Evolutionary conservation across 257 asterid species (phyloP).

Genomic region (Solanum dulcamara): DNA sequence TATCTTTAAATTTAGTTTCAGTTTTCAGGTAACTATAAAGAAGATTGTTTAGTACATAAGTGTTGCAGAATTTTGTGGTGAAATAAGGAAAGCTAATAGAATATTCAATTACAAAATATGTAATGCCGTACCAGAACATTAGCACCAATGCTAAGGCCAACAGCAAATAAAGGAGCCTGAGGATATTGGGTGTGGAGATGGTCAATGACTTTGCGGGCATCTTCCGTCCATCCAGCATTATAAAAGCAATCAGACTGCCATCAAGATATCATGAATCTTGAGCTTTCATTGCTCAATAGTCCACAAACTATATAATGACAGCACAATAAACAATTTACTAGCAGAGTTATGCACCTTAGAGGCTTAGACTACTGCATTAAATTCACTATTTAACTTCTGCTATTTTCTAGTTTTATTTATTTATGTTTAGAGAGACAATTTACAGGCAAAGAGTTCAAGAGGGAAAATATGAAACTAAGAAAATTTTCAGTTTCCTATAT

Average conservation of each 20-base stretch:
- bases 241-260: conserved; percentile 82
- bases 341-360: background rate
- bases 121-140: conserved; percentile 58
- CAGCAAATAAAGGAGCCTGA: conserved; percentile 63
- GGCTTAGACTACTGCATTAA: background rate
- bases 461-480: background rate
- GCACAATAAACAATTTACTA: background rate
- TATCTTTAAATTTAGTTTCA: background rate
- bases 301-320: background rate
- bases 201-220: conserved; percentile 56
- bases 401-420: background rate
- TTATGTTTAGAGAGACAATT: background rate
- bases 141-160: conserved; percentile 95
- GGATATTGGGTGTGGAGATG: conserved; percentile 54
- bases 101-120: background rate
- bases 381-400: background rate
- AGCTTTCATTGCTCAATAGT: background rate
- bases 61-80: background rate
- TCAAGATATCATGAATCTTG: background rate
- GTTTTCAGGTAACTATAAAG: background rate
- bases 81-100: background rate
- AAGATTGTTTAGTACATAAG: background rate
- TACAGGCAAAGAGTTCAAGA: background rate
- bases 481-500: background rate
- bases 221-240: conserved; percentile 91